Evolutionary conservation across 2,329 filamentous ascomycete species (phyloP), one percentile per base, ranked within the genome.

Genomic region (Penicillium glabrum): DNA sequence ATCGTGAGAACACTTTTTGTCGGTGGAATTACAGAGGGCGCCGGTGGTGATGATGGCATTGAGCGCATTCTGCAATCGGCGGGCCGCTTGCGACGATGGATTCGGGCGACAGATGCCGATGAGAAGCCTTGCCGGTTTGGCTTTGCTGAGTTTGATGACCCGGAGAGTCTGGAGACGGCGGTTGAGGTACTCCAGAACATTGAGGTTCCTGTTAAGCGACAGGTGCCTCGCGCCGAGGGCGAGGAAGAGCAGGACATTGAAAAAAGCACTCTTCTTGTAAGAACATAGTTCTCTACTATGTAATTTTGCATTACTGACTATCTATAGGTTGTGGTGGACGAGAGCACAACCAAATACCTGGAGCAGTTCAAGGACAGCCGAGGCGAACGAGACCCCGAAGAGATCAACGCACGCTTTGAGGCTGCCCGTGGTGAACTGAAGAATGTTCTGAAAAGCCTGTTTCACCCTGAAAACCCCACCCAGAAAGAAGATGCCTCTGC

Each of bases 101-200:
- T 93, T 61, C 82, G 91, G 58, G 88, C 87, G 33, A 86, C 84
- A 19, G 86, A 90, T 72, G 86, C 89, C n/a, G 87, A 91, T 63
- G 86, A 89, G 63, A 95, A 93, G 76, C 87, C 87, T 54, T 88
- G 89, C 75, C 89, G 88, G 61, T 98, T 98, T 79, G 95, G 93
- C 14, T 98, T 99, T 76, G 95, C 93, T 58, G 90, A 97, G 75
- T 99, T 90, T 74, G 93, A 96, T 61, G 93, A 98, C 73, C 86
- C 88, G 24, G 90, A 96, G 74, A 93, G 92, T 63, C 81, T 99
- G 64, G 87, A 89, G 72, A 88, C 88, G 45, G 95, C 93, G 44
- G 86, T 93, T 54, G 91, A 96, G 73, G 85, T 96, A 55, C 84
- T 97, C 66, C 86, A 87, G 71, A 88, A 95, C 67, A 81, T 97